Evolutionary conservation across 2,329 filamentous ascomycete species (phyloP), one percentile per base, ranked within the genome.

Genomic region (Paramyrothecium roridum): DNA sequence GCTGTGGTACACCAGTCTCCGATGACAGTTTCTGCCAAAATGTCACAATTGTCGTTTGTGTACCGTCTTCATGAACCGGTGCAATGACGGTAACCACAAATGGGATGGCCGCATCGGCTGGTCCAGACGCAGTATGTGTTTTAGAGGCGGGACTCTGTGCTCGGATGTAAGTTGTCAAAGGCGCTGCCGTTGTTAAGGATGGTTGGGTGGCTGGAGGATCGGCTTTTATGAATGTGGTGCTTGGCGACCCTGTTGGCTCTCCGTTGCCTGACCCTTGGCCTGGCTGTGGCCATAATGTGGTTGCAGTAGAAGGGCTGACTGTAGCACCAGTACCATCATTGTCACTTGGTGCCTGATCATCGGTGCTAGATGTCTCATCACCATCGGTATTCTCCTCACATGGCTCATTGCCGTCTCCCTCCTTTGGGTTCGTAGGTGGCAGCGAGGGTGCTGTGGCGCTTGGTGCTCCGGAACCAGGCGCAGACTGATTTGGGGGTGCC

Each of bases 61-160:
- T 59, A 12, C 58, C 54, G 11, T 58, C 56, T 11, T 62, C 51
- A 19, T 58, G 56, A 12, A 59, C 57, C 20, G 66, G 55, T 17
- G 62, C 55, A 43, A 67, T 62, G 7, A 70, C 56, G 16, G 64
- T 68, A 22, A 67, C 55, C 19, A 65, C 48, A 8, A 61, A 48
- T 50, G 56, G 60, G 13, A 40, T 33, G 3, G 48, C 46, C 22
- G 53, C 19, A 12, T 46, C 53, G 19, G 33, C 34, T 1, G 20
- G 2, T 3, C 22, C 51, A 45, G 8, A 8, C 19, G 11, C 30
- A 37, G 52, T 21, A 16, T 21, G 46, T 13, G 20, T 34, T 12
- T 22, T 13, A 43, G 37, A 43, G 6, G 37, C 17, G 8, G 17
- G 21, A 23, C 22, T 30, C 16, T 50, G 17, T 13, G 48, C 48